Evolutionary conservation across 169 alveolate genomes (phyloP).

Genomic region (Cystoisospora suis): DNA sequence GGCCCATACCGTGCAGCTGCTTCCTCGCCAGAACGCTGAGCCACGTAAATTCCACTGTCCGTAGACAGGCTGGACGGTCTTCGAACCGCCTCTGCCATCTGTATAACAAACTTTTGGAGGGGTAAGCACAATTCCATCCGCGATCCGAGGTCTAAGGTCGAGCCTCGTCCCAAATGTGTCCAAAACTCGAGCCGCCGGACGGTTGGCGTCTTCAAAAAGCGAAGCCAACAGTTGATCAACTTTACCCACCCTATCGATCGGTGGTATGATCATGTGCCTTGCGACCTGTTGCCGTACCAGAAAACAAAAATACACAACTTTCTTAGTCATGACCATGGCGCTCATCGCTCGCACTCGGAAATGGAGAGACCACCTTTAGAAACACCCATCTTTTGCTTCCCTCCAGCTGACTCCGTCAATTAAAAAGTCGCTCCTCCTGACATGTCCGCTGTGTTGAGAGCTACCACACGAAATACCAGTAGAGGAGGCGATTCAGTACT

Average conservation of each 20-base stretch:
- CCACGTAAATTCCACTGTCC: slow-evolving; percentile 5
- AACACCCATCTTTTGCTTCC: too few species aligned
- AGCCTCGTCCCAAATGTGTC: neutral
- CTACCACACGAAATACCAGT: too few species aligned
- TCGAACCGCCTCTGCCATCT: neutral
- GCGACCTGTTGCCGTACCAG: neutral
- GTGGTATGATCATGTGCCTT: slow-evolving; percentile 12
- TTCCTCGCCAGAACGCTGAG: slow-evolving; percentile 2
- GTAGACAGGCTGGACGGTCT: neutral
- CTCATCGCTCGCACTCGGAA: too few species aligned
- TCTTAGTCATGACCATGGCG: too few species aligned
- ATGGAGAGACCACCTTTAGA: too few species aligned
- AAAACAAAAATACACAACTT: too few species aligned
- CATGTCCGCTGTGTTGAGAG: too few species aligned
- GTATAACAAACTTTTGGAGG: neutral
- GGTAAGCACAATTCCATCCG: neutral
- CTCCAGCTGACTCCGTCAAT: too few species aligned
- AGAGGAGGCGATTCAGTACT: too few species aligned
- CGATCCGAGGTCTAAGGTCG: neutral
- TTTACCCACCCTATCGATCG: neutral
- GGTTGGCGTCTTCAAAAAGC: neutral
- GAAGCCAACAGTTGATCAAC: neutral
- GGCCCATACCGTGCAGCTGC: neutral
- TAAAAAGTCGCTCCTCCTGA: too few species aligned
- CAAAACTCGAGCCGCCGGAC: neutral